phyloP scores from a whole-genome alignment of 768 basidiomycete genomes.

The Leucosporidium creatinivorum region DNA sequence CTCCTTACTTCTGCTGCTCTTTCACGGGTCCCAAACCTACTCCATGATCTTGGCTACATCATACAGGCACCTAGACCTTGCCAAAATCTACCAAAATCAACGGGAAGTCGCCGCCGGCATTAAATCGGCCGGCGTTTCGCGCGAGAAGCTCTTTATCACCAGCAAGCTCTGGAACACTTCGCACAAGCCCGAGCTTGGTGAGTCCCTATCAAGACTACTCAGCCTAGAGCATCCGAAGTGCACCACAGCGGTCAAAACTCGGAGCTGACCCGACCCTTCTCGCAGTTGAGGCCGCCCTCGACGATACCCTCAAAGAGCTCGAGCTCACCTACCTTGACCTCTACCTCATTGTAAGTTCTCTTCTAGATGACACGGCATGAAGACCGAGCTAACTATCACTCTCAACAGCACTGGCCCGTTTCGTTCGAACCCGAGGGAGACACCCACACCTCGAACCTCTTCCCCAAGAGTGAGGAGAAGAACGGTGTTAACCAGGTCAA shows the following conservation, averaged over 20 bases:
- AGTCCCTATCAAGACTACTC: too few relatives aligned
- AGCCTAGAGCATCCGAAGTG: too few relatives aligned
- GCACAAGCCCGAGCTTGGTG: constrained; percentile 52
- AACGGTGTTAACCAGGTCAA: constrained; percentile 46
- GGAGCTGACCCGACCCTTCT: not conserved
- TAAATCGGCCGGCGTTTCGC: constrained; percentile 66
- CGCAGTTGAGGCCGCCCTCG: constrained; percentile 61
- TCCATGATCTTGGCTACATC: too few relatives aligned
- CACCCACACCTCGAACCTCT: constrained; percentile 50
- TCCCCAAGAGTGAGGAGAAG: constrained; percentile 47
- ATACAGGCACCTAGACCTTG: constrained; percentile 67
- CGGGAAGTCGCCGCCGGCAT: constrained; percentile 50
- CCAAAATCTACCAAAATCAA: constrained; percentile 66
- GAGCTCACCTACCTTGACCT: constrained; percentile 71
- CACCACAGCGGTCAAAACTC: not conserved
- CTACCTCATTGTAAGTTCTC: constrained; percentile 51
- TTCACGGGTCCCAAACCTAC: too few relatives aligned
- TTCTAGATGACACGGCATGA: not conserved
- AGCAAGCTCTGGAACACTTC: constrained; percentile 75
- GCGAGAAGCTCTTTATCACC: constrained; percentile 64
- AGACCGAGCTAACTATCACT: not conserved
- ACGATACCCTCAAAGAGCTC: constrained; percentile 66
- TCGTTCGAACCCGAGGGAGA: constrained; percentile 48
- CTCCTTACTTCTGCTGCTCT: too few relatives aligned
- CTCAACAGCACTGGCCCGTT: constrained; percentile 71